phyloP scores from a whole-genome alignment of 192 early-diverging fungal species.

The Umbelopsis isabellina region DNA sequence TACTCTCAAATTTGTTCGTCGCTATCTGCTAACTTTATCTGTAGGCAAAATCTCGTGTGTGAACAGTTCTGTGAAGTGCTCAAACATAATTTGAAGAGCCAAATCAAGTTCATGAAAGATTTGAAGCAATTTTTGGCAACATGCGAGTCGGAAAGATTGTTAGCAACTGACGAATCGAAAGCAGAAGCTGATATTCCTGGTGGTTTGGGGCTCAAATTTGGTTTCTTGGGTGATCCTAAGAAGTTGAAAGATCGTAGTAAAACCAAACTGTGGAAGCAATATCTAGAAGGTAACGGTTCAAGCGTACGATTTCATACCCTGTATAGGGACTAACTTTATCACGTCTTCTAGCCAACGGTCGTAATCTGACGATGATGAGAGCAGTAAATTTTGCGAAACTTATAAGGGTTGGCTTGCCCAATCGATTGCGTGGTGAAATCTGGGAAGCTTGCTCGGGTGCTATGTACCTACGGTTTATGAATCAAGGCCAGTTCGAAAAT shows the following conservation, averaged over 20 bases:
- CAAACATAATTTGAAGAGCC: conserved; percentile 68
- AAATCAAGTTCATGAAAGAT: conserved; percentile 76
- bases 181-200: conserved; percentile 45
- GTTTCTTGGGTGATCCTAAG: conserved; percentile 73
- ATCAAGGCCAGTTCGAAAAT: conserved; percentile 80
- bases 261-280: conserved; percentile 74
- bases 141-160: conserved; percentile 81
- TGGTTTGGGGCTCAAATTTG: conserved; percentile 75
- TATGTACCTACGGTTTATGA: conserved; percentile 84
- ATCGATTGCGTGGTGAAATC: conserved; percentile 86
- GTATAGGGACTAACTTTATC: background rate
- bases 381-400: conserved; percentile 84
- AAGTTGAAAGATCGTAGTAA: conserved; percentile 74
- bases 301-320: background rate
- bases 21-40: background rate
- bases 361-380: conserved; percentile 85
- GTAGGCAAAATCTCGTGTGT: conserved; percentile 61
- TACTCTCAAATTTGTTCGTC: background rate
- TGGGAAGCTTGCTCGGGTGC: conserved; percentile 94
- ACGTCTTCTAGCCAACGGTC: conserved; percentile 66
- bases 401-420: conserved; percentile 89
- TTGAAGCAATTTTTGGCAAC: conserved; percentile 78
- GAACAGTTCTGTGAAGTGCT: conserved; percentile 86
- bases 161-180: conserved; percentile 52
- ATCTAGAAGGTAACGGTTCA: conserved; percentile 60